These are phyloP conservation scores for Botrytis aclada DNA, from an alignment of 2,329 filamentous ascomycete species.

Conservation along the genomic window DNA sequence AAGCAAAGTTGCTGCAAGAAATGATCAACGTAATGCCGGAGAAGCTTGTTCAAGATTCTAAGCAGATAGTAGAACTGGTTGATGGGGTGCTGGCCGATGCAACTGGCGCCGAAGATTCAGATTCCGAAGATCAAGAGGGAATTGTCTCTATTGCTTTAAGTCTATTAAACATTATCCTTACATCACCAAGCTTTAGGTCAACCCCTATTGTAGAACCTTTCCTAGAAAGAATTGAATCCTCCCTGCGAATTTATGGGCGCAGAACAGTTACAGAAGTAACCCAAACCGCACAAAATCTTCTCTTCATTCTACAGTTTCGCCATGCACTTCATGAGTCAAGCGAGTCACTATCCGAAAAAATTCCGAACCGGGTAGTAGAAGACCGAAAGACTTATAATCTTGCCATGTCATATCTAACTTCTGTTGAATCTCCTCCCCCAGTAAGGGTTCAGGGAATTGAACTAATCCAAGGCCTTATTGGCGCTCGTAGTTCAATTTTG, in stretches of 20 bases:
- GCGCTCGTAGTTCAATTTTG: constrained; percentile 53
- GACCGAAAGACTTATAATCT: constrained; percentile 61
- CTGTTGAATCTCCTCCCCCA: constrained; percentile 59
- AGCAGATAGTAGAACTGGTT: constrained; percentile 62
- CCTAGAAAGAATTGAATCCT: constrained; percentile 47
- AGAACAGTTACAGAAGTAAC: constrained; percentile 44
- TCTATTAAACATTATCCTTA: constrained; percentile 58
- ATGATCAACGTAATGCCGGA: constrained; percentile 63
- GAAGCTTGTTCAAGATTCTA: constrained; percentile 60
- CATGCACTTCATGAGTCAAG: constrained; percentile 48
- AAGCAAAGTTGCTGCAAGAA: constrained; percentile 61
- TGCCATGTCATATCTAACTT: constrained; percentile 62
- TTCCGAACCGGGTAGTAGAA: constrained; percentile 49
- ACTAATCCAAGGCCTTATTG: constrained; percentile 56
- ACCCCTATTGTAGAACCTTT: constrained; percentile 42
- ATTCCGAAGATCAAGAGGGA: constrained; percentile 46
- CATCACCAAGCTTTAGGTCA: constrained; percentile 53
- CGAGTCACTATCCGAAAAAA: constrained; percentile 24
- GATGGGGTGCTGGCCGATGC: constrained; percentile 52
- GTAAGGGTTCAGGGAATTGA: constrained; percentile 65
- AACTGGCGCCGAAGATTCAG: constrained; percentile 29
- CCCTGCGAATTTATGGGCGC: constrained; percentile 45
- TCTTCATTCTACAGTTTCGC: constrained; percentile 54
- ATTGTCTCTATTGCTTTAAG: constrained; percentile 54
- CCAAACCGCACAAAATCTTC: constrained; percentile 54